Evolutionary conservation across 495 filamentous ascomycete species (phyloP).

Genomic region (Daldinia concentrica): DNA sequence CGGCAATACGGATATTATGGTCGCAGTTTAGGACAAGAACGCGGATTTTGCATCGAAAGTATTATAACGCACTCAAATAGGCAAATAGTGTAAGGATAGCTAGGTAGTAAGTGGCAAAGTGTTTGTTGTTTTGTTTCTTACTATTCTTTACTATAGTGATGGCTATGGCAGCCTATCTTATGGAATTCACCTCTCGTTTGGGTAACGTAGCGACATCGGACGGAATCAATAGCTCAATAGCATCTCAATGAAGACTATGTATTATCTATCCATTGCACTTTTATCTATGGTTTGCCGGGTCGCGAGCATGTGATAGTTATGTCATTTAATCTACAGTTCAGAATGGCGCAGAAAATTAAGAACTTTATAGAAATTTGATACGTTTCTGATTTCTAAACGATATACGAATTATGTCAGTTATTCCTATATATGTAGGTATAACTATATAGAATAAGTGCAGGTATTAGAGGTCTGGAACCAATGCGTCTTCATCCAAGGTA

Average conservation of each 20-base stretch:
- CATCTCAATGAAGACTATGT: not conserved
- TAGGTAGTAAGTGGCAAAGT: not conserved
- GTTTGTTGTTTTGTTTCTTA: not conserved
- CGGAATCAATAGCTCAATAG: not conserved
- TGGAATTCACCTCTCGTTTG: constrained; percentile 22
- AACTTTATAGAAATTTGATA: too few relatives aligned
- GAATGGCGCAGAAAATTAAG: too few relatives aligned
- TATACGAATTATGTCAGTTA: too few relatives aligned
- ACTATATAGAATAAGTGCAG: too few relatives aligned
- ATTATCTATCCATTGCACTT: not conserved
- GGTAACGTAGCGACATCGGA: constrained; percentile 6
- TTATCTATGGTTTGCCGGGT: not conserved
- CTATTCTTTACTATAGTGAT: constrained; percentile 19
- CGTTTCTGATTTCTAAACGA: too few relatives aligned
- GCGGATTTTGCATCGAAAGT: constrained; percentile 1
- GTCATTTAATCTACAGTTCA: too few relatives aligned
- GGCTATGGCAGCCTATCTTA: not conserved
- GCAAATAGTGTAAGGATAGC: not conserved
- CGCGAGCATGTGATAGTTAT: too few relatives aligned
- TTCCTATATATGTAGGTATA: too few relatives aligned
- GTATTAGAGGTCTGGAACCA: too few relatives aligned
- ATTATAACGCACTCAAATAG: constrained; percentile 2
- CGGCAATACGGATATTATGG: constrained; percentile 36
- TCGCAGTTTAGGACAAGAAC: constrained; percentile 25
- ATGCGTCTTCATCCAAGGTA: too few relatives aligned